Base-by-base conservation (phyloP, 1,139 yeast genomes). In the Candida frijolesensis region DNA sequence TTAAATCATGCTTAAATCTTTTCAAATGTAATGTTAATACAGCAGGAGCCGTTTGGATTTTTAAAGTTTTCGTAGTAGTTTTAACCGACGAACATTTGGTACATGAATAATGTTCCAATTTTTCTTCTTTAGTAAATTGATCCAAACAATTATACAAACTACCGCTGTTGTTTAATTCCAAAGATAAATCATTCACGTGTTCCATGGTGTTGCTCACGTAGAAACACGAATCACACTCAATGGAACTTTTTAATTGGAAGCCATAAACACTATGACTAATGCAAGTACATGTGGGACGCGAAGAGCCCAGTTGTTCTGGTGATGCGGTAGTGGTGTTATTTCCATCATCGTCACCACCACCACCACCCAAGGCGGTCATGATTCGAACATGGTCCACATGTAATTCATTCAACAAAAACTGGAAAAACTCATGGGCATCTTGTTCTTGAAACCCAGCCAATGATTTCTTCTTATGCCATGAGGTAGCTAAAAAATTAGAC, bases 401-500 rank as follows among this genome's bases (percentile, higher is more conserved):
- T 50, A 94, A 71, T 66, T 90, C 96, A 65, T 92, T 89, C 44
- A 92, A 74, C 30, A 92, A 64, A 65, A 92, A 91, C 64, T 94
- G 97, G 86, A 96, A 85, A 67, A 92, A 94, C 66, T 94, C 99
- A 68, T 94, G 99, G 0, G 99, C 98, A 66, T 94, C 99, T 68
- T 94, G 99, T 68, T 94, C 97, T 45, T 94, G 88, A 57, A 91
- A 91, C 1, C 99, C 99, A 0, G 97, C 96, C 52, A 94, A 79
- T 25, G 91, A 82, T 58, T 86, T 81, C 60, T 89, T 88, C 51
- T 87, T 84, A 60, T 82, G 84, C 96, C 96, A 90, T 1, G 96
- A 87, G 11, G 96, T 87, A 40, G 82, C 79, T 49, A 92, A 72
- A 44, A 92, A 70, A 47, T 85, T 79, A 1, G 90, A 83, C 56